phyloP scores from a whole-genome alignment of 1,284 basidiomycete genomes.

The Cutaneotrichosporon sp. region DNA sequence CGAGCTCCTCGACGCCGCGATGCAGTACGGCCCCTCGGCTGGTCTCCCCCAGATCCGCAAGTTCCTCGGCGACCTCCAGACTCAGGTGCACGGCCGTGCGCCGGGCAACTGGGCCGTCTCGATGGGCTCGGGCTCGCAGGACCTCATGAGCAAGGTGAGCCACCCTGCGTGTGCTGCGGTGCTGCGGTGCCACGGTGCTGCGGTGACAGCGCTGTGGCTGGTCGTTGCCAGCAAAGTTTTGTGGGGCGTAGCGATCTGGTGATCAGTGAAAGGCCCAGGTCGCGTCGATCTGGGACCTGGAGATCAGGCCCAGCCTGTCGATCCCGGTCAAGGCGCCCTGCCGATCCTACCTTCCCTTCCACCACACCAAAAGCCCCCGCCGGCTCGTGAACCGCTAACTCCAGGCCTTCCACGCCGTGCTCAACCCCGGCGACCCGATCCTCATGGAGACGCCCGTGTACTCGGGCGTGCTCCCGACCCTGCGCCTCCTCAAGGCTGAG shows the following conservation, averaged over 20 bases:
- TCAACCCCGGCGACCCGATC: conserved; percentile 79
- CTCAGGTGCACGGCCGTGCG: conserved; percentile 60
- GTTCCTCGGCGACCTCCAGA: conserved; percentile 71
- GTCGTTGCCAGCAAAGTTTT: not conserved
- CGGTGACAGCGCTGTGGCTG: not conserved
- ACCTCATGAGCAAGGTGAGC: conserved; percentile 80
- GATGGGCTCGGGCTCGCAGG: conserved; percentile 82
- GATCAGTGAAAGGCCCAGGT: not conserved
- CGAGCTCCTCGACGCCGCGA: conserved; percentile 62
- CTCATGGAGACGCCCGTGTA: conserved; percentile 86
- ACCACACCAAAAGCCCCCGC: not conserved
- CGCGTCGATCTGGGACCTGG: too few species aligned
- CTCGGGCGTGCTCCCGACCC: conserved; percentile 56
- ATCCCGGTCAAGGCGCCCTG: not conserved
- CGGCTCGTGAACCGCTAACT: not conserved
- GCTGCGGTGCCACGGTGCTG: not conserved
- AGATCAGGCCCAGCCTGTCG: too few species aligned
- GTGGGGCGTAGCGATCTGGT: not conserved
- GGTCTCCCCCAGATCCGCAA: conserved; percentile 66
- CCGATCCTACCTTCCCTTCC: not conserved
- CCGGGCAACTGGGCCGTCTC: conserved; percentile 68
- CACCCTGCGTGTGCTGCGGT: not conserved
- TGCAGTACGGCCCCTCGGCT: conserved; percentile 77
- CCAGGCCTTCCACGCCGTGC: conserved; percentile 60
- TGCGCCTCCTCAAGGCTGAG: conserved; percentile 53